Base-by-base conservation (phyloP, 768 basidiomycete genomes). In the Cubamyces lactineus region DNA sequence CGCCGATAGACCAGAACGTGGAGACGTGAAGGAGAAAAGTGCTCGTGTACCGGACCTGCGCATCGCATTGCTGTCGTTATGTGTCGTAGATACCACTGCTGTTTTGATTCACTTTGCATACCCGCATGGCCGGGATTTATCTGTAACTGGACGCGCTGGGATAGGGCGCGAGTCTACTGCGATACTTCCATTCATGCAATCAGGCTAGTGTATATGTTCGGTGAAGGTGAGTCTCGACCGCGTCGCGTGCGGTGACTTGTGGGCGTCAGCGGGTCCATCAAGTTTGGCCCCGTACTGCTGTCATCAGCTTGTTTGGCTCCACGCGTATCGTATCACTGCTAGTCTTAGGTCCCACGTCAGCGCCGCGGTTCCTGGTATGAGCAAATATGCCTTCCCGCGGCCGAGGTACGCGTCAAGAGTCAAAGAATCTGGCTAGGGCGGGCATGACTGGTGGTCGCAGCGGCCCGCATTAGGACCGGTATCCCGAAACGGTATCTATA, bases 1-100 rank as follows among this genome's bases (percentile, higher is more conserved):
- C 68, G 48, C 67, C 64, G 8, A 49, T 66, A 53, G 63, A 64
- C 40, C 53, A 62, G n/a, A 52, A 59, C 49, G 65, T 49, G 21
- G 58, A 60, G 6, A 21, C 53, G 48, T 50, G 43, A 61, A 7
- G 53, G 48, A 48, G 7, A 43, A 3, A 13, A 34, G 47, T 30
- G 49, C 26, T 57, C 21, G 54, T 24, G 56, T 53, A 57, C 24
- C 54, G 57, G 62, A 63, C 62, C 23, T 46, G 42, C 50, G 23
- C 17, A 28, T 64, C 50, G 50, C 50, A 59, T 62, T 53, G 57
- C 61, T 61, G 55, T 64, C 59, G 58, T 52, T 53, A 51, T 48
- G 45, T 51, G 53, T 60, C 52, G 45, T 56, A 59, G 57, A 56
- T 60, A 60, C 59, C 54, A 21, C 43, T 60, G 63, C 63, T 60